These are phyloP conservation scores for Cyclotella distinguenda DNA, from an alignment of 108 stramenopile species.

Conservation along the genomic window DNA sequence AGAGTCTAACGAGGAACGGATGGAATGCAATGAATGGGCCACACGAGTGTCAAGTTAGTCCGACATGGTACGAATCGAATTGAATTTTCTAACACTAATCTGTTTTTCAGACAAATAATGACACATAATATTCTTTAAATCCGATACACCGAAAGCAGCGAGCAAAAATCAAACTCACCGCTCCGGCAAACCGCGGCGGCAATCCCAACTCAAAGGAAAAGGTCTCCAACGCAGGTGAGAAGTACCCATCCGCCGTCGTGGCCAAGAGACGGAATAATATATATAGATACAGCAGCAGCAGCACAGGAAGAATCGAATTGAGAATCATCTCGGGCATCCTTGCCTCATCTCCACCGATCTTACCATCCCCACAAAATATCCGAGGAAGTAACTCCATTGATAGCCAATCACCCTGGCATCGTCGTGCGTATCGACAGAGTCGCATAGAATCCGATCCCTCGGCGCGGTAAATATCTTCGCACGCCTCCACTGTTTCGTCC, in stretches of 20 bases:
- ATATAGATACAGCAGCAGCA: slow-evolving; percentile 27
- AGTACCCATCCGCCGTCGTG: slow-evolving; percentile 77
- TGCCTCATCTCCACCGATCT: background rate
- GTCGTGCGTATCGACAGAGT: slow-evolving; percentile 29
- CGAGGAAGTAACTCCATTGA: slow-evolving; percentile 27
- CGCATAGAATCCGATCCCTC: no score
- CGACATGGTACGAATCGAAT: no score
- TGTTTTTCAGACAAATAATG: no score
- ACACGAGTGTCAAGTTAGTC: no score
- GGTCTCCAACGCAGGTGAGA: slow-evolving; percentile 67
- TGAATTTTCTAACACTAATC: no score
- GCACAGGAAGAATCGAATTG: slow-evolving; percentile 17
- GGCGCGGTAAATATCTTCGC: no score
- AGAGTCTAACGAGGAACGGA: slow-evolving; percentile 34
- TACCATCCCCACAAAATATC: slow-evolving; percentile 21
- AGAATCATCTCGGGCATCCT: background rate
- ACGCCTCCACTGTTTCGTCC: no score
- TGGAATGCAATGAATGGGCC: no score
- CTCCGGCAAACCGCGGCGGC: slow-evolving; percentile 77
- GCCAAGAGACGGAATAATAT: slow-evolving; percentile 63
- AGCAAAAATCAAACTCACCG: slow-evolving; percentile 9
- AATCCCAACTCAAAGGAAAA: slow-evolving; percentile 57
- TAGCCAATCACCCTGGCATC: slow-evolving; percentile 28
- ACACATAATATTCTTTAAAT: no score
- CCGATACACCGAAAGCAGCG: background rate